phyloP scores from a whole-genome alignment of 148 eudicot species.

The Pouteria glomerata region DNA sequence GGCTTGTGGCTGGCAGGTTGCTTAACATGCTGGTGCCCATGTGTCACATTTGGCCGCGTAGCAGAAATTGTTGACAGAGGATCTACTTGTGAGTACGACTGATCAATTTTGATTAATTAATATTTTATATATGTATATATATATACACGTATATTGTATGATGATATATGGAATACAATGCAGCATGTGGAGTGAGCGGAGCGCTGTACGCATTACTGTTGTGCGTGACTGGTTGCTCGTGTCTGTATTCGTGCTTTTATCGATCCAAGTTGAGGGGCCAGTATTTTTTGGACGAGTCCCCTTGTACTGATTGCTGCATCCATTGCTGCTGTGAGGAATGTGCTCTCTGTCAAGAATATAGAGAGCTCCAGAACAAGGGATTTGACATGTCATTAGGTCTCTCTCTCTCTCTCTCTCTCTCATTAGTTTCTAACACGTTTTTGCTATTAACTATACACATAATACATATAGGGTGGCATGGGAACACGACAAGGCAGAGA shows the following conservation, averaged over 20 bases:
- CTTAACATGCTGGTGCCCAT: slow-evolving; percentile 20
- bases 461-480: slow-evolving; percentile 11
- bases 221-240: slow-evolving; percentile 16
- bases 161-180: too few species aligned
- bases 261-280: slow-evolving; percentile 20
- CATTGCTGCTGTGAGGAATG: slow-evolving; percentile 20
- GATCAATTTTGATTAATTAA: too few species aligned
- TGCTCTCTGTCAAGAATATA: slow-evolving; percentile 20
- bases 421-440: too few species aligned
- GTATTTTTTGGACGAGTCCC: slow-evolving; percentile 12
- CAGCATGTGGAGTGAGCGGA: slow-evolving; percentile 24
- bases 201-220: slow-evolving; percentile 12
- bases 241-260: slow-evolving; percentile 20
- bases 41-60: slow-evolving; percentile 18
- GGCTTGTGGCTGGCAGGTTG: slow-evolving; percentile 18
- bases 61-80: slow-evolving; percentile 22
- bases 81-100: slow-evolving; percentile 15
- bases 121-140: too few species aligned
- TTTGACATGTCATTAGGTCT: slow-evolving; percentile 15
- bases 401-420: slow-evolving; percentile 4
- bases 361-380: slow-evolving; percentile 14
- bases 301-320: slow-evolving; percentile 16
- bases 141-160: too few species aligned
- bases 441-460: too few species aligned
- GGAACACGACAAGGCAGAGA: slow-evolving; percentile 13